Evolutionary conservation across 371 early-diverging fungal genomes (phyloP), one percentile per base, ranked within the genome.

Genomic region (Actinomortierella ambigua): DNA sequence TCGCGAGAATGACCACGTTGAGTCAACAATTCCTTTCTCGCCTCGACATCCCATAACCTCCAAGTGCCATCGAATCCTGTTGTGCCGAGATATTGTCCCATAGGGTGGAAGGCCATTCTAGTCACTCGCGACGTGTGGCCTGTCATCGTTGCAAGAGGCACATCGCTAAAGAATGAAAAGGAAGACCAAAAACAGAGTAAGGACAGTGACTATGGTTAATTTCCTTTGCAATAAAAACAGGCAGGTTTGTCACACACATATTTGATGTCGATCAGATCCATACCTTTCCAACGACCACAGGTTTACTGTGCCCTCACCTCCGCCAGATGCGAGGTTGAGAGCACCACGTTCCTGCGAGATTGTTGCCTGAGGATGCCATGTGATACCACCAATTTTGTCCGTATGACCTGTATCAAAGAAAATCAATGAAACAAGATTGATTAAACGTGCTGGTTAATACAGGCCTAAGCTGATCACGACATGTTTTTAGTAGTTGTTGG

Each of bases 1-100:
- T 97, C 95, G 24, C 87, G 85, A 14, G 94, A 85, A 75, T 98
- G 98, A 3, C 98, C 98, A 63, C 96, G 95, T 65, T 98, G 98
- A 26, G 94, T 78, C 43, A 97, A 73, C 5, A 98, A 77, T 61
- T 95, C 95, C 23, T 82, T 67, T 23, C 78, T 70, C 0, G 87
- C 86, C 46, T 90, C 88, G 11, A 91, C 82, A 76, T 97, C 97
- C 96, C 97, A 98, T 22, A 98, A 82, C 54, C 98, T 83, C 98
- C 98, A 98, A 22, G 95, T 92, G 44, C 87, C 88, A 75, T 98
- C 98, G 63, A 86, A 96, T 75, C 89, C 90, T 24, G 97, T 90
- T 50, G 94, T 92, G 17, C 91, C 98, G 29, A 98, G 69, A 57
- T 84, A 96, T 53, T 84, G 77, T 8, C 97, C 98, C 11, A 89